Conservation (phyloP, 2,329 filamentous ascomycete genomes). For the Colletotrichum camelliae region DNA sequence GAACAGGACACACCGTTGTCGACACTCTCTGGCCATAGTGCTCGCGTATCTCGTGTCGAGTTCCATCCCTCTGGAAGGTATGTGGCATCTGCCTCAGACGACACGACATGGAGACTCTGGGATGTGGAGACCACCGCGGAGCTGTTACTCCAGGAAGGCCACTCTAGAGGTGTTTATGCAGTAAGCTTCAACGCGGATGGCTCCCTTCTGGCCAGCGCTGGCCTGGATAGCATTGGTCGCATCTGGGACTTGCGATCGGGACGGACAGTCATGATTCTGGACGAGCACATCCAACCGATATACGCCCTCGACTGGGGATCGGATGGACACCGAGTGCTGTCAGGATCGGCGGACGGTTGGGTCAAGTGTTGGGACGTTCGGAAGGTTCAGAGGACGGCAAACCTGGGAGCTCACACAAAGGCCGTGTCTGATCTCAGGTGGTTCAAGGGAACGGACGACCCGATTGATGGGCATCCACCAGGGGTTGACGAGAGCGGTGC, state of each 20-base stretch:
- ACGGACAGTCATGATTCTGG: constrained; percentile 92
- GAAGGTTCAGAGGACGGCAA: constrained; percentile 82
- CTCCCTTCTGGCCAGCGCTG: constrained; percentile 88
- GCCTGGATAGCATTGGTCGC: constrained; percentile 90
- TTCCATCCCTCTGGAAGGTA: constrained; percentile 93
- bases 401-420: constrained; percentile 88
- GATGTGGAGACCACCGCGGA: constrained; percentile 87
- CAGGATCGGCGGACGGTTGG: constrained; percentile 91
- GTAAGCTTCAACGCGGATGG: constrained; percentile 91
- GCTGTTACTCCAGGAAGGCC: constrained; percentile 88
- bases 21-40: constrained; percentile 82
- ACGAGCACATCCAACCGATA: constrained; percentile 84
- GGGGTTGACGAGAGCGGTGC: constrained; percentile 69
- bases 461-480: constrained; percentile 65
- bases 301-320: constrained; percentile 91
- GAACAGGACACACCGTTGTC: constrained; percentile 84
- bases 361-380: constrained; percentile 98
- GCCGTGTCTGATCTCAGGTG: constrained; percentile 92
- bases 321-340: constrained; percentile 91
- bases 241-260: constrained; percentile 96
- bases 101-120: constrained; percentile 97
- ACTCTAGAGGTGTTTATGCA: constrained; percentile 91
- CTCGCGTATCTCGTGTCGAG: constrained; percentile 88
- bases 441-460: constrained; percentile 87
- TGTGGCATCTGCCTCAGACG: constrained; percentile 90